phyloP scores from a whole-genome alignment of 73 alveolate genomes.

The Stentor roeselii region DNA sequence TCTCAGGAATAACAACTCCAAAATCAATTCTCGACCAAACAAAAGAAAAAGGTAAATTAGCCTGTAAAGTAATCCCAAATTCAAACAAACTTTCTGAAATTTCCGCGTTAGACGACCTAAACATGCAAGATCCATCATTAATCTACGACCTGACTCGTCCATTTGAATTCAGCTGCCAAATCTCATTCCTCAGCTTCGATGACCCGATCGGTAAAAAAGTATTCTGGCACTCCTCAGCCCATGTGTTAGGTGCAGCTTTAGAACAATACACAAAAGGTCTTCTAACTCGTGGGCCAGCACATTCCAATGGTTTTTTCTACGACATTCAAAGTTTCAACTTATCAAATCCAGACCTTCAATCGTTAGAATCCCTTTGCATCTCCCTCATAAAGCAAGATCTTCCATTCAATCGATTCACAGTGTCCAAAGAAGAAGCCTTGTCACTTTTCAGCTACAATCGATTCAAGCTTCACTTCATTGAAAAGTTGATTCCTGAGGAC shows the following conservation, averaged over 20 bases:
- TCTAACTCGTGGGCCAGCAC: slow-evolving; percentile 98
- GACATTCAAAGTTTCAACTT: slow-evolving; percentile 92
- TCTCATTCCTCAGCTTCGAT: slow-evolving; percentile 92
- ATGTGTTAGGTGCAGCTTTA: slow-evolving; percentile 90
- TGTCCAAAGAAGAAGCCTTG: slow-evolving; percentile 89
- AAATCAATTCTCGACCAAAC: neutral
- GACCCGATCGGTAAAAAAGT: slow-evolving; percentile 73
- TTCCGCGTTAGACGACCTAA: neutral
- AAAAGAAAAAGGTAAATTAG: neutral
- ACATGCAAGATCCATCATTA: neutral
- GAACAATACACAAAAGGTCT: slow-evolving; percentile 94
- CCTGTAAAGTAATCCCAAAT: neutral
- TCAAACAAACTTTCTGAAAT: neutral
- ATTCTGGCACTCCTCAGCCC: slow-evolving; percentile 99
- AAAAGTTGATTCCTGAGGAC: slow-evolving; percentile 93
- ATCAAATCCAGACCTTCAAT: slow-evolving; percentile 77
- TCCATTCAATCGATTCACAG: slow-evolving; percentile 89
- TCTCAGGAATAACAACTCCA: neutral
- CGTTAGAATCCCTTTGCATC: slow-evolving; percentile 81
- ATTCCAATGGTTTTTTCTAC: slow-evolving; percentile 97
- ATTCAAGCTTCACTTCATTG: slow-evolving; percentile 93
- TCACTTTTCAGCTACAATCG: slow-evolving; percentile 96
- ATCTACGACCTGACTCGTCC: slow-evolving; percentile 96
- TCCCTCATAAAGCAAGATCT: slow-evolving; percentile 78
- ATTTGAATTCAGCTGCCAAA: slow-evolving; percentile 95